A percentile compares a stretch with the other conserved stretches of the same genome.
phyloP scores from a whole-genome alignment of 495 filamentous ascomycete species.

The Aspergillus nanangensis region DNA sequence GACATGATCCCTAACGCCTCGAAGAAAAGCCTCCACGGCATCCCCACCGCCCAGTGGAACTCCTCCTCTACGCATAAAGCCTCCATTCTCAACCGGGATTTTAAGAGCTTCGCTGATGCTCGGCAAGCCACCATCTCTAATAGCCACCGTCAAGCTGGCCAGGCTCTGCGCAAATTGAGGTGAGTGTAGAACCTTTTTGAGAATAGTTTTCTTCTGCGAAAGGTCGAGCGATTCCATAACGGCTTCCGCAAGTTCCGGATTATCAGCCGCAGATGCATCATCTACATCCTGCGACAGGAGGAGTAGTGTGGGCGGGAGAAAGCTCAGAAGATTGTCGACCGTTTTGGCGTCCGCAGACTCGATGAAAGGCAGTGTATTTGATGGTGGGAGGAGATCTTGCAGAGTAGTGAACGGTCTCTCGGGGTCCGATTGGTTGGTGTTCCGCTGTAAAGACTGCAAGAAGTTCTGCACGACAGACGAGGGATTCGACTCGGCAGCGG shows the following conservation, averaged over 20 bases:
- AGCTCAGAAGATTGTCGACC: conserved; percentile 69
- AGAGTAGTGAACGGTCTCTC: conserved; percentile 77
- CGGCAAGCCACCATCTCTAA: conserved; percentile 89
- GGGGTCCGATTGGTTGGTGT: conserved; percentile 37
- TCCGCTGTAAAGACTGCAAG: conserved; percentile 73
- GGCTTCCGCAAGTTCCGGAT: conserved; percentile 60
- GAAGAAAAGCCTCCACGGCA: conserved; percentile 84
- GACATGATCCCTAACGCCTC: conserved; percentile 77
- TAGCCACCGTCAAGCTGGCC: conserved; percentile 74
- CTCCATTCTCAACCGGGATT: conserved; percentile 75
- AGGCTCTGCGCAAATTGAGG: conserved; percentile 90
- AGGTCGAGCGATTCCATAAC: conserved; percentile 69
- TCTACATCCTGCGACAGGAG: conserved; percentile 66
- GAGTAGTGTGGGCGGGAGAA: conserved; percentile 70
- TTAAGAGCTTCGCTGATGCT: conserved; percentile 82
- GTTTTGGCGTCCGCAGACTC: conserved; percentile 58
- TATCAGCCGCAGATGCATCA: conserved; percentile 53
- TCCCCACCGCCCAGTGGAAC: conserved; percentile 85
- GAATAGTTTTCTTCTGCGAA: conserved; percentile 73
- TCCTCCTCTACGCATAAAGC: conserved; percentile 63
- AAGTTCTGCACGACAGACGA: conserved; percentile 75
- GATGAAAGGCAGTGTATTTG: conserved; percentile 71
- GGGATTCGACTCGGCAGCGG: conserved; percentile 49
- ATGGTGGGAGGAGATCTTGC: conserved; percentile 74
- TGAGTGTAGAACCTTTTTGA: conserved; percentile 79